Base-by-base conservation (phyloP, 352 stramenopile genomes). In the Phytophthora pistaciae region DNA sequence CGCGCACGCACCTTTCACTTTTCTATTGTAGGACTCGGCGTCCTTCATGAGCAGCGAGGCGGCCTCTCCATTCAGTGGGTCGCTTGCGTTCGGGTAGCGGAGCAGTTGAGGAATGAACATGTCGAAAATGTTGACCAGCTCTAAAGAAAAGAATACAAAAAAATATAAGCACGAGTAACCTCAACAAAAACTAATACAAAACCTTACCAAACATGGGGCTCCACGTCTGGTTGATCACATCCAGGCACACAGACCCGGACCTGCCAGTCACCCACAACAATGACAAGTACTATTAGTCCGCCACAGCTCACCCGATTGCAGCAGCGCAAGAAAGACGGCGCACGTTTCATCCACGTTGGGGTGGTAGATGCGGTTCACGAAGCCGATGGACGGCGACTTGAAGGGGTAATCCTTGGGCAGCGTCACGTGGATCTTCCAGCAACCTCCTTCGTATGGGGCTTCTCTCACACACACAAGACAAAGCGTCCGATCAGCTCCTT, bases 191-290 rank as follows among this genome's bases (percentile, higher is more conserved):
- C 9, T 31, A 8, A 55, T 20, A 31, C n/a, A 11, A 10, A 54
- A 40, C 50, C 83, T 60, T 53, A 97, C 91, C 91, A 59, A 97
- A 98, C 90, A 98, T 96, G 18, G 94, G 94, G 60, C 91, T 98
- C 94, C 94, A 98, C 10, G 94, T 98, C 72, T 98, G 93, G 78
- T 98, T 98, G 74, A 98, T 98, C 50, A 98, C 94, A 62, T 98
- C 93, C 64, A 98, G 72, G 61, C 94, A 98, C 20, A 98, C 92
- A 13, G 93, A 98, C 25, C 94, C 94, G 11, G 92, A 97, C 65
- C 90, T 95, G 61, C 21, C 18, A 52, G 27, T n/a, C 2, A 33
- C 8, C 50, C 14, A 68, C 7, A 48, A 56, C 53, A 14, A 78
- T 21, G 16, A 55, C 38, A 54, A n/a, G 3, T 55, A 38, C n/a